Evolutionary conservation across 345 rosid species (phyloP), one percentile per base, ranked within the genome.

Genomic region (Lumnitzera racemosa): DNA sequence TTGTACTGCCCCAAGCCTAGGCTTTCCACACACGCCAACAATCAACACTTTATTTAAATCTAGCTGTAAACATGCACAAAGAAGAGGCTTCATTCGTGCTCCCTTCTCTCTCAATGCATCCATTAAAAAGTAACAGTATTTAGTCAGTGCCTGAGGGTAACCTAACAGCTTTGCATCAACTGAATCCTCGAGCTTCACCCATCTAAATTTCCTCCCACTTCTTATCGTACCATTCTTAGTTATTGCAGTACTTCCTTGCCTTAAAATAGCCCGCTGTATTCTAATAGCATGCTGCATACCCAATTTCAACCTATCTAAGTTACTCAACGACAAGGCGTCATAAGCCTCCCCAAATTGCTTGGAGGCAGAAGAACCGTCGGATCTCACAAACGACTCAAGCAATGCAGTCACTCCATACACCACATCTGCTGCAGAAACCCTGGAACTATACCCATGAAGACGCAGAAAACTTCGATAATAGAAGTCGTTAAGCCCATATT

Each of bases 281-380:
- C 79, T 88, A 61, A 94, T 94, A 48, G 99, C 99, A 61, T 94
- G 95, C 58, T 86, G 92, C 97, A 94, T 94, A 47, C 99, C 99
- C 11, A 51, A 68, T 66, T 79, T 86, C 60, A 94, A 70, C 65
- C 83, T 86, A 58, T 94, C 96, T 15, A 84, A 71, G 64, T 88
- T 86, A 80, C 68, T 82, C 61, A 88, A 72, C 24, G 95, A 94
- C 65, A 94, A 20, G 41, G 99, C 96, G 67, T 94, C 99, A n/a
- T 78, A 90, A 13, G 99, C 96, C 65, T 76, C 90, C 0, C 97
- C 97, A 15, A 94, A 94, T 68, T 88, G 97, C 74, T 86, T 86
- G 15, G 95, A 86, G 68, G 96, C 97, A 71, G 92, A 86, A 47
- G 85, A 73, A 47, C 90, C 96, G 64, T 80, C 83, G 2, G 89